Evolutionary conservation across 768 basidiomycete genomes (phyloP).

Genomic region (Mycena floridula): DNA sequence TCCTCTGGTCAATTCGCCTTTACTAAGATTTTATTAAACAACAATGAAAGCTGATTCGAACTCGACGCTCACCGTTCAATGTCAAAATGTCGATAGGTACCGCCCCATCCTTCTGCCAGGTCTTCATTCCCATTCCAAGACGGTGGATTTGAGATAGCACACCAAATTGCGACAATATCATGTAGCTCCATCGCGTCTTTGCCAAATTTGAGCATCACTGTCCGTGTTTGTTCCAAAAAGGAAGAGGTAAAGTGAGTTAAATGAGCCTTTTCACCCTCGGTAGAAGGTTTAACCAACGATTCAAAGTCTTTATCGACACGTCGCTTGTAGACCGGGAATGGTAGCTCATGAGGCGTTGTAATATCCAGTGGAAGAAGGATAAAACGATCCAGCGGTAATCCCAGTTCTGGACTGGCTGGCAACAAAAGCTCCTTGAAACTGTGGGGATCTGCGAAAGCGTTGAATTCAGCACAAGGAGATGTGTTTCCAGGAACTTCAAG

Average conservation of each 20-base stretch:
- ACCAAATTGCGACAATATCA: slow-evolving; percentile 88
- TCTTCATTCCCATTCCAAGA: slow-evolving; percentile 18
- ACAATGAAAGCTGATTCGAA: background rate
- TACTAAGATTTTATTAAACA: slow-evolving; percentile 27
- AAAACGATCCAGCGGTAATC: slow-evolving; percentile 62
- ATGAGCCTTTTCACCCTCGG: slow-evolving; percentile 41
- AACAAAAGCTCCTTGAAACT: slow-evolving; percentile 68
- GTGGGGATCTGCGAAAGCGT: slow-evolving; percentile 83
- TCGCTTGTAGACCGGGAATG: slow-evolving; percentile 56
- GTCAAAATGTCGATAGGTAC: slow-evolving; percentile 47
- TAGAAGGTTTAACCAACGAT: slow-evolving; percentile 43
- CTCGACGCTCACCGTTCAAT: slow-evolving; percentile 51
- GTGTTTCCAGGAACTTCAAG: slow-evolving; percentile 89
- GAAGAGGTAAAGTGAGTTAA: slow-evolving; percentile 74
- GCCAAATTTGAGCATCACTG: slow-evolving; percentile 74
- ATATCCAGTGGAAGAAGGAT: slow-evolving; percentile 75
- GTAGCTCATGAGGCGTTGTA: slow-evolving; percentile 73
- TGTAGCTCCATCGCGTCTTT: slow-evolving; percentile 88
- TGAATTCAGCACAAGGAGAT: slow-evolving; percentile 77
- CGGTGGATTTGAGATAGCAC: slow-evolving; percentile 63
- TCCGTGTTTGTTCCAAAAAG: slow-evolving; percentile 68
- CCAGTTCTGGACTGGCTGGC: slow-evolving; percentile 27
- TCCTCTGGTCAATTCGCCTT: slow-evolving; percentile 76
- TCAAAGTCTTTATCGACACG: slow-evolving; percentile 59
- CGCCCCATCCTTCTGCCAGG: slow-evolving; percentile 51